Percentiles rank a stretch among this genome's conserved stretches.
Evolutionary conservation across 768 basidiomycete genomes (phyloP).

Genomic region (Macrocybe gigantea): DNA sequence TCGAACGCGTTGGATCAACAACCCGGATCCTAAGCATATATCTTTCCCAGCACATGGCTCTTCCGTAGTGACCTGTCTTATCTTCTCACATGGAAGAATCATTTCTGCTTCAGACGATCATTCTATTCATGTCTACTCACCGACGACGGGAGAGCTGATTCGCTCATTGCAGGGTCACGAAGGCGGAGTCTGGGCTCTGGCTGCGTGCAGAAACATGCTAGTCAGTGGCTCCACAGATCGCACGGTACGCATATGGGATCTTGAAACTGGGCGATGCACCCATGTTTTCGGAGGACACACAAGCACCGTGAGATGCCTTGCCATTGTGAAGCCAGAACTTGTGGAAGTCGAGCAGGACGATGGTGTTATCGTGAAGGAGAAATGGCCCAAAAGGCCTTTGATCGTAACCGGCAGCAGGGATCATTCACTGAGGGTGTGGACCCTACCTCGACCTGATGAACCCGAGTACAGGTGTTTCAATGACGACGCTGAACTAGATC

Average conservation of each 20-base stretch:
- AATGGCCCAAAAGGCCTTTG: conserved; percentile 60
- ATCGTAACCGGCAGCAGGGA: conserved; percentile 76
- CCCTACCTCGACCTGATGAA: conserved; percentile 55
- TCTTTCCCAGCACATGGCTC: conserved; percentile 86
- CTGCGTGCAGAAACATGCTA: conserved; percentile 78
- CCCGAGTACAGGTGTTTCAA: conserved; percentile 67
- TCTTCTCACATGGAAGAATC: conserved; percentile 92
- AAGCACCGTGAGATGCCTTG: conserved; percentile 91
- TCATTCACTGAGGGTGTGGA: conserved; percentile 58
- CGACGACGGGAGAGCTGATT: conserved; percentile 70
- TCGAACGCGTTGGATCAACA: conserved; percentile 73
- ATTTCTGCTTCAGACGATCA: conserved; percentile 98
- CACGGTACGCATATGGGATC: conserved; percentile 89
- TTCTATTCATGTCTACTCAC: conserved; percentile 91
- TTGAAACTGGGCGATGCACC: conserved; percentile 72
- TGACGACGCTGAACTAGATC: conserved; percentile 56
- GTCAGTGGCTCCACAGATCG: conserved; percentile 94
- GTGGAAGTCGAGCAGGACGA: conserved; percentile 66
- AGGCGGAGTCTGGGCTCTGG: conserved; percentile 97
- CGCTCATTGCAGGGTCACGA: conserved; percentile 84
- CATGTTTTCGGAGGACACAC: conserved; percentile 97
- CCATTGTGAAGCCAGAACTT: conserved; percentile 92
- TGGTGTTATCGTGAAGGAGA: conserved; percentile 60
- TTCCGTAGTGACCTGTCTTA: conserved; percentile 91
- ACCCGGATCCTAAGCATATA: conserved; percentile 65